These are phyloP conservation scores for Stachybotrys elegans DNA, from an alignment of 2,329 filamentous ascomycete species.

Conservation along the genomic window DNA sequence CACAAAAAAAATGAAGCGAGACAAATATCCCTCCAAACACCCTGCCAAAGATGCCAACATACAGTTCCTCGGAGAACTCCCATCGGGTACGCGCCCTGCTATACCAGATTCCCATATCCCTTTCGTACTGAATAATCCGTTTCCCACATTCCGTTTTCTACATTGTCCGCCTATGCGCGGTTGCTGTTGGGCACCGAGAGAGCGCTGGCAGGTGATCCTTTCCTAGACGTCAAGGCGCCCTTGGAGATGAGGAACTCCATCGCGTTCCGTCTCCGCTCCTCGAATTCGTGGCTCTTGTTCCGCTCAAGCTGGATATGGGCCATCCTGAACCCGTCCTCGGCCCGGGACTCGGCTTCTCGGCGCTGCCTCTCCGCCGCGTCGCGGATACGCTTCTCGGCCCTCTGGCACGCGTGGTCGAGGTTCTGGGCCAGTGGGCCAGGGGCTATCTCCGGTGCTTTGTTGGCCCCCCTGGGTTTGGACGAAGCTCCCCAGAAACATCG, in stretches of 20 bases:
- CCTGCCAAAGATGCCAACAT: no score
- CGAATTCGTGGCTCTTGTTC: slow-evolving; percentile 44
- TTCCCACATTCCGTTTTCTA: no score
- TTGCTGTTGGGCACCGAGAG: slow-evolving; percentile 10
- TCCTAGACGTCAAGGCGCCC: slow-evolving; percentile 18
- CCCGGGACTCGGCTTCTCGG: slow-evolving; percentile 36
- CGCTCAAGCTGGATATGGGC: slow-evolving; percentile 39
- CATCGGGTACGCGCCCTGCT: no score
- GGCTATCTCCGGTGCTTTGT: slow-evolving; percentile 26
- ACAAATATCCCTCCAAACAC: no score
- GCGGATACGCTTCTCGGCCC: slow-evolving; percentile 39
- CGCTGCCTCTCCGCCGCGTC: slow-evolving; percentile 33
- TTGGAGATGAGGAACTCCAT: slow-evolving; percentile 31
- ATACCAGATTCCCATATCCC: no score
- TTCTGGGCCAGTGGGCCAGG: slow-evolving; percentile 32
- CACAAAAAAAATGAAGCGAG: no score
- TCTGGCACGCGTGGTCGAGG: slow-evolving; percentile 44
- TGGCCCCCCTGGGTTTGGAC: slow-evolving; percentile 30
- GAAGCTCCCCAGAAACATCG: slow-evolving; percentile 54
- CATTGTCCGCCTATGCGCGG: no score
- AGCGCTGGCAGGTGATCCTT: slow-evolving; percentile 23
- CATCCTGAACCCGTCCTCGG: slow-evolving; percentile 38
- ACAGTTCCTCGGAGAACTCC: no score
- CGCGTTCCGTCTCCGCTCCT: slow-evolving; percentile 41
- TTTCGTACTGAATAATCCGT: background rate